These are phyloP conservation scores for Panaeolus papilionaceus DNA, from an alignment of 768 basidiomycete species.

Conservation along the genomic window DNA sequence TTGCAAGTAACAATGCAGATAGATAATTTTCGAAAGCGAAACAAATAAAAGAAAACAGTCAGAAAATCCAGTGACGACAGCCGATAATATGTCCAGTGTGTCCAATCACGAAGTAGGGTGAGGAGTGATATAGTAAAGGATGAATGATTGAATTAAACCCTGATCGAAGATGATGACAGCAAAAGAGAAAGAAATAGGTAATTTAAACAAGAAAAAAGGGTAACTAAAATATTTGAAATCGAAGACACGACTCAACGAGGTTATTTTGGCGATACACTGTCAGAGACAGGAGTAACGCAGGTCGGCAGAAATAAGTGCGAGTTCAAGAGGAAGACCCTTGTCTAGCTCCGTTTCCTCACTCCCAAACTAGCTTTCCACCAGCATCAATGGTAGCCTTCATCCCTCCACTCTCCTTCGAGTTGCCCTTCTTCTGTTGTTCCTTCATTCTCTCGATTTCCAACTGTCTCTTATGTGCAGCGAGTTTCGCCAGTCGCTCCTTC, in stretches of 20 bases:
- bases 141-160: neutral
- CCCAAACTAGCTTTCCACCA: conserved; percentile 65
- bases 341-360: conserved; percentile 32
- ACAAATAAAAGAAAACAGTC: neutral
- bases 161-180: neutral
- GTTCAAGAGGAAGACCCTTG: neutral
- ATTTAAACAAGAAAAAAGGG: conserved; percentile 2
- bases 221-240: neutral
- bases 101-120: neutral
- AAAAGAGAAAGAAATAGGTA: neutral
- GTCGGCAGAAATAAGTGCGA: too few species aligned
- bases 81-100: neutral
- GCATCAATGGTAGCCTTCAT: conserved; percentile 67
- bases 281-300: neutral
- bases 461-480: conserved; percentile 67
- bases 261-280: neutral
- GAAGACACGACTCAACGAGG: neutral
- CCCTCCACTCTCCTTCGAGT: conserved; percentile 52
- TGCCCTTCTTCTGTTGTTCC: conserved; percentile 46
- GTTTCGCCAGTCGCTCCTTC: conserved; percentile 49
- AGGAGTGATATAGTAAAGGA: neutral
- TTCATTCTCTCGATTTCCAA: conserved; percentile 59
- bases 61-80: neutral
- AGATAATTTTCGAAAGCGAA: neutral
- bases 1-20: neutral